These are phyloP conservation scores for Condylostoma magnum DNA, from an alignment of 169 alveolate genomes.

Conservation along the genomic window DNA sequence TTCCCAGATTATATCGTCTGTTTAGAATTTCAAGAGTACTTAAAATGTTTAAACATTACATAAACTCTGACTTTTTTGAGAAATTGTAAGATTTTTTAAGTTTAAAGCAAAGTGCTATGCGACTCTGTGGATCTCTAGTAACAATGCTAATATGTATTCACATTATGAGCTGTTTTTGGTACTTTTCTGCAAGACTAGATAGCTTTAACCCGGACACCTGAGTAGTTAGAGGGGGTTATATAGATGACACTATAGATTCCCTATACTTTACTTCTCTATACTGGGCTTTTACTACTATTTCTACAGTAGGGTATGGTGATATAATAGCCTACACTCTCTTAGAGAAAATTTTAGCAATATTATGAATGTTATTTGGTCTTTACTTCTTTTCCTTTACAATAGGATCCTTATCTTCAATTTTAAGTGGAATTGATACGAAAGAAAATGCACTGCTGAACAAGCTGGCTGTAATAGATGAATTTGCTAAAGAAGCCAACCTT, in stretches of 20 bases:
- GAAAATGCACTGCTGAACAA: slow-evolving; percentile 48
- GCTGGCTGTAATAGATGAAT: slow-evolving; percentile 29
- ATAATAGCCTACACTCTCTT: slow-evolving; percentile 58
- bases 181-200: slow-evolving; percentile 51
- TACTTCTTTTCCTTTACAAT: slow-evolving; percentile 61
- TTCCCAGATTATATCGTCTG: slow-evolving; percentile 26
- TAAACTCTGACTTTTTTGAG: slow-evolving; percentile 11
- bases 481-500: slow-evolving; percentile 23
- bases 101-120: slow-evolving; percentile 42
- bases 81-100: slow-evolving; percentile 35
- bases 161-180: slow-evolving; percentile 73
- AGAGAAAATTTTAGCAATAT: slow-evolving; percentile 58
- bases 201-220: slow-evolving; percentile 69
- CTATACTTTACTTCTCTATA: slow-evolving; percentile 51
- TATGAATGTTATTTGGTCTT: slow-evolving; percentile 75
- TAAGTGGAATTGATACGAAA: slow-evolving; percentile 48
- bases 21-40: slow-evolving; percentile 13
- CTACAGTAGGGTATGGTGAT: slow-evolving; percentile 84
- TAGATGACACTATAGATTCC: not conserved
- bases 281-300: slow-evolving; percentile 67
- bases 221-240: slow-evolving; percentile 58
- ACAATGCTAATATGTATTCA: slow-evolving; percentile 56
- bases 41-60: slow-evolving; percentile 14
- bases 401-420: slow-evolving; percentile 62
- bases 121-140: slow-evolving; percentile 42